phyloP scores from a whole-genome alignment of 1,139 yeast species.

The Suhomyces anneliseae region DNA sequence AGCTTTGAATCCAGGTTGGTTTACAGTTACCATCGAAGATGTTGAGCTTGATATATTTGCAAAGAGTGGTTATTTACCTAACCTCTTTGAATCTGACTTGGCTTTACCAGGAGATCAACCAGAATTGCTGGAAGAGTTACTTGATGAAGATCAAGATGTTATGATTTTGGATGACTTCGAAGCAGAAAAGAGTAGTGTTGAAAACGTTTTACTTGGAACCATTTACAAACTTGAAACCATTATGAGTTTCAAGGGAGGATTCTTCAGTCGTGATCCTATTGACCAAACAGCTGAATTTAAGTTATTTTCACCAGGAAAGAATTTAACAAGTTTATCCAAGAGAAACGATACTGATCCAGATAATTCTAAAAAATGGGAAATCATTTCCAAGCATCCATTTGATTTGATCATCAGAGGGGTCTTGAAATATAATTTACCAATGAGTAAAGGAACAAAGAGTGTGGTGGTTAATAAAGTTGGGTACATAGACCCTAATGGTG shows the following conservation, averaged over 20 bases:
- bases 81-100: constrained; percentile 1
- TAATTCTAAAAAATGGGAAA: constrained; percentile 67
- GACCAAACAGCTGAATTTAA: constrained; percentile 69
- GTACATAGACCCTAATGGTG: constrained; percentile 52
- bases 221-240: constrained; percentile 69
- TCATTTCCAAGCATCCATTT: constrained; percentile 76
- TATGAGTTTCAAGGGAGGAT: constrained; percentile 72
- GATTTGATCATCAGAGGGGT: constrained; percentile 84
- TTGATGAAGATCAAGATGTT: constrained; percentile 1
- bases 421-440: constrained; percentile 72
- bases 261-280: constrained; percentile 60
- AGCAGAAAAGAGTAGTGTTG: constrained; percentile 24
- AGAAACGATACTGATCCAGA: constrained; percentile 24
- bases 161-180: constrained; percentile 3
- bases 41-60: constrained; percentile 89
- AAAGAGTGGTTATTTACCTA: constrained; percentile 57
- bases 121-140: background rate
- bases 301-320: constrained; percentile 71
- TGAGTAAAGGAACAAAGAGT: constrained; percentile 54
- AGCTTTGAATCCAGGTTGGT: constrained; percentile 86
- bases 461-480: constrained; percentile 64
- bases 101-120: background rate
- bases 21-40: constrained; percentile 61
- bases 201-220: constrained; percentile 78
- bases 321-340: constrained; percentile 40